Evolutionary conservation across 805 yeast genomes (phyloP), one percentile per base, ranked within the genome.

Genomic region (Yarrowia keelungensis): DNA sequence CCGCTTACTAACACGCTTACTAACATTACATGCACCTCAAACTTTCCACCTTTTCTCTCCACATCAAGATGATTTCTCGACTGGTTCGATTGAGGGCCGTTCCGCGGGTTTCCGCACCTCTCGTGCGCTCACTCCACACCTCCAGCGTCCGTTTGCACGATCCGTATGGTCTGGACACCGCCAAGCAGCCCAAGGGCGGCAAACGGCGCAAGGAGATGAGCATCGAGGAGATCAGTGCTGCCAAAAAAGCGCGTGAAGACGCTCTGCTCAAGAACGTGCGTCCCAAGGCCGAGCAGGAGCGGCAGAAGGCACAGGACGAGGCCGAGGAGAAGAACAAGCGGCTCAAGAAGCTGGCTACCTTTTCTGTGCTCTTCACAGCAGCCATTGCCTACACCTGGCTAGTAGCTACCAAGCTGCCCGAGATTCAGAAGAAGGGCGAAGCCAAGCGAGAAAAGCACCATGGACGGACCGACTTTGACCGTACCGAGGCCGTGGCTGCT

Each of bases 311-410:
- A 7, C 8, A 8, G 5, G 65, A 59, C 42, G 51, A 59, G 42
- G 65, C 65, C 51, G 65, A 59, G 35, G 65, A 59, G 65, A 59
- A 59, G 16, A 45, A 43, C 54, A 62, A 62, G 56, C 56, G 54
- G n/a, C 38, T 47, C 47, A 62, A 62, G 47, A 62, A 62, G n/a
- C 39, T 47, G 3, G 67, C 67, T 2, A 62, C 56, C 9, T 62
- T 62, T 11, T 14, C 39, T 3, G 47, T 47, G 16, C 47, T 62
- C n/a, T 62, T 62, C 19, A 47, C 56, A 3, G 67, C 67, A 4
- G 56, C 67, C 32, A 49, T 62, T 22, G 67, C 56, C n/a, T 62
- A 62, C 45, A 47, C 67, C 15, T 62, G 54, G 67, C 22, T 62
- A 8, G 67, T 62, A 36, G 54, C 56, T 1, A 47, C 54, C 47